Evolutionary conservation across 352 stramenopile species (phyloP).

Genomic region (Phytopythium oedochilum): DNA sequence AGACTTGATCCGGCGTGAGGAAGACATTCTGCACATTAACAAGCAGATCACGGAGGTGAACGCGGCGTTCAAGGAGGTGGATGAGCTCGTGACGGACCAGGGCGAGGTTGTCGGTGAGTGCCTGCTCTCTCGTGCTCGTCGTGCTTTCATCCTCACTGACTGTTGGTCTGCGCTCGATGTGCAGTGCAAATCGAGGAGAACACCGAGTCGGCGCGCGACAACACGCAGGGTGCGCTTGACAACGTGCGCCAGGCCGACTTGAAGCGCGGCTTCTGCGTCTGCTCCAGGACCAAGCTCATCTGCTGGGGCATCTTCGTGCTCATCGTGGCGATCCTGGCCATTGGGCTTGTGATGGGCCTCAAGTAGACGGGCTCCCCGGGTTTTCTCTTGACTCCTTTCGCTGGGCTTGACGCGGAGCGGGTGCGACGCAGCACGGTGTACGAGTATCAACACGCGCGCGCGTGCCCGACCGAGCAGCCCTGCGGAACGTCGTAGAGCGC

Average conservation of each 20-base stretch:
- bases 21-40: slow-evolving; percentile 74
- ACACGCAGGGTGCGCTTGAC: slow-evolving; percentile 38
- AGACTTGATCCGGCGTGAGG: slow-evolving; percentile 56
- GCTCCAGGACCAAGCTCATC: slow-evolving; percentile 59
- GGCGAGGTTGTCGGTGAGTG: slow-evolving; percentile 58
- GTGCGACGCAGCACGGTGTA: too few species aligned
- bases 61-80: slow-evolving; percentile 57
- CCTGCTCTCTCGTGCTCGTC: slow-evolving; percentile 6
- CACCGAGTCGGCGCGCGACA: slow-evolving; percentile 38
- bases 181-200: slow-evolving; percentile 60
- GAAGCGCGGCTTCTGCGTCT: slow-evolving; percentile 46
- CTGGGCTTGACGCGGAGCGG: neutral
- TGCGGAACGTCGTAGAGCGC: too few species aligned
- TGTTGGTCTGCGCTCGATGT: neutral
- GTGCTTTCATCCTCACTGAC: too few species aligned
- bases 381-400: neutral
- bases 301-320: slow-evolving; percentile 45
- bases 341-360: slow-evolving; percentile 36
- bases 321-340: slow-evolving; percentile 38
- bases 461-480: too few species aligned
- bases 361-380: slow-evolving; percentile 12
- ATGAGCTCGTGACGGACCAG: slow-evolving; percentile 56
- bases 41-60: slow-evolving; percentile 66
- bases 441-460: too few species aligned
- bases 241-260: slow-evolving; percentile 53